Percentiles rank a stretch among this genome's conserved stretches.
phyloP scores from a whole-genome alignment of 768 basidiomycete species.

The Lepiota venenata region DNA sequence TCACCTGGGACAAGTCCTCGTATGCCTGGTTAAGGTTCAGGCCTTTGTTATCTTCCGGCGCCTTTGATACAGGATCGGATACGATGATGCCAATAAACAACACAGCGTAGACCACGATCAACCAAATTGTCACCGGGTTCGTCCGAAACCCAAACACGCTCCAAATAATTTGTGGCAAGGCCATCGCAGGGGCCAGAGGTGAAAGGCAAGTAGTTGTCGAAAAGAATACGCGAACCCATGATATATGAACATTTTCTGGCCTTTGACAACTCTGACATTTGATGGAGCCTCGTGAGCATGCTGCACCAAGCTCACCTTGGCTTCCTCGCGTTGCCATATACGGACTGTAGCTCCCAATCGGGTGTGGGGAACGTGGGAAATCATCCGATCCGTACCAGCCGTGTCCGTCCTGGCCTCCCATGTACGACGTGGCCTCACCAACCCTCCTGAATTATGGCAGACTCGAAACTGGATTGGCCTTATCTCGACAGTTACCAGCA shows the following conservation, averaged over 20 bases:
- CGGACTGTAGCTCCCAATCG: too few relatives aligned
- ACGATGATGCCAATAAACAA: conserved; percentile 7
- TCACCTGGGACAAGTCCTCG: conserved; percentile 14
- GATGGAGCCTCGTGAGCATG: neutral
- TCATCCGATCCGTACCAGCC: too few relatives aligned
- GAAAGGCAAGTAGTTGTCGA: neutral
- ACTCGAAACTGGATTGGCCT: too few relatives aligned
- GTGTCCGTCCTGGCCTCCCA: too few relatives aligned
- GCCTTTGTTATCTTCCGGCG: conserved; percentile 7
- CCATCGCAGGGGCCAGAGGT: neutral
- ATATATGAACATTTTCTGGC: neutral
- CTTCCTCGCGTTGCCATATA: too few relatives aligned
- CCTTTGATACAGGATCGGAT: conserved; percentile 9
- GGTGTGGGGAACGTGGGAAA: too few relatives aligned
- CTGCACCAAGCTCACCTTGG: neutral
- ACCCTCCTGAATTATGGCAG: too few relatives aligned
- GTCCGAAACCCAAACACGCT: conserved; percentile 7
- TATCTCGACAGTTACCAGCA: too few relatives aligned
- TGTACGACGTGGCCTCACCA: too few relatives aligned
- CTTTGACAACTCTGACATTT: neutral
- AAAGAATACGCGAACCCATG: neutral
- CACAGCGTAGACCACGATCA: conserved; percentile 2
- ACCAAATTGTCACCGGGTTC: neutral
- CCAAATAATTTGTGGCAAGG: neutral
- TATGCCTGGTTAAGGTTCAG: conserved; percentile 15